These are phyloP conservation scores for Metahyphopichia silvanorum DNA, from an alignment of 805 yeast genomes.

Conservation along the genomic window DNA sequence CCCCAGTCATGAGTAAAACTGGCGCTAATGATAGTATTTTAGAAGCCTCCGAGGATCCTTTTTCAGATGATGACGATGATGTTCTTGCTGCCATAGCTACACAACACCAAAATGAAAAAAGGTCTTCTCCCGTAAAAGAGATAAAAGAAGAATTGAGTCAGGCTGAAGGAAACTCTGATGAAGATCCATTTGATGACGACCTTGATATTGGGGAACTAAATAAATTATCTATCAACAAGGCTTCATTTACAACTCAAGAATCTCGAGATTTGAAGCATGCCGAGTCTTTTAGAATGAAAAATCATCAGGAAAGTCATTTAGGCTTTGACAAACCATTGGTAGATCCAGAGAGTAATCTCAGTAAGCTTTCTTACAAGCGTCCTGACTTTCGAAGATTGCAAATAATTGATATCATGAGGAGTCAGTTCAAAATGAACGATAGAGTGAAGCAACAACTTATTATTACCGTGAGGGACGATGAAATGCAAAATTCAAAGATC, in stretches of 20 bases:
- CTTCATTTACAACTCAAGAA: not conserved
- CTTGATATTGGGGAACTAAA: conserved; percentile 6
- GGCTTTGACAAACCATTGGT: too few relatives aligned
- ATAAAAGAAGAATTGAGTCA: conserved; percentile 10
- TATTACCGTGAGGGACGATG: conserved; percentile 46
- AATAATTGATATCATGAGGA: conserved; percentile 30
- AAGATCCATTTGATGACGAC: conserved; percentile 19
- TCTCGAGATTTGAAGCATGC: not conserved
- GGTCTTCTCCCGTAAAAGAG: conserved; percentile 4
- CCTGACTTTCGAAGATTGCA: conserved; percentile 48
- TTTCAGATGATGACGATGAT: conserved; percentile 27
- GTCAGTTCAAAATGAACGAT: conserved; percentile 25
- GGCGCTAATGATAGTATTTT: too few relatives aligned
- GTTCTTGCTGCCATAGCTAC: conserved; percentile 9
- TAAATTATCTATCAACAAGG: not conserved
- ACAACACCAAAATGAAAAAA: conserved; percentile 5
- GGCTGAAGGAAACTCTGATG: too few relatives aligned
- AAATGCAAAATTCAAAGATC: conserved; percentile 33
- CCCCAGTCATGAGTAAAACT: not conserved
- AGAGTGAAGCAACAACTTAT: conserved; percentile 46
- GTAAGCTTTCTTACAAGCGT: conserved; percentile 43
- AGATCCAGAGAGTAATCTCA: too few relatives aligned
- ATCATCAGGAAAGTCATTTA: too few relatives aligned
- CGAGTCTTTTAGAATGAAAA: conserved; percentile 8
- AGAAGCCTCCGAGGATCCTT: conserved; percentile 26